phyloP scores from a whole-genome alignment of 2,329 filamentous ascomycete species.

The Lizonia empirigonia region DNA sequence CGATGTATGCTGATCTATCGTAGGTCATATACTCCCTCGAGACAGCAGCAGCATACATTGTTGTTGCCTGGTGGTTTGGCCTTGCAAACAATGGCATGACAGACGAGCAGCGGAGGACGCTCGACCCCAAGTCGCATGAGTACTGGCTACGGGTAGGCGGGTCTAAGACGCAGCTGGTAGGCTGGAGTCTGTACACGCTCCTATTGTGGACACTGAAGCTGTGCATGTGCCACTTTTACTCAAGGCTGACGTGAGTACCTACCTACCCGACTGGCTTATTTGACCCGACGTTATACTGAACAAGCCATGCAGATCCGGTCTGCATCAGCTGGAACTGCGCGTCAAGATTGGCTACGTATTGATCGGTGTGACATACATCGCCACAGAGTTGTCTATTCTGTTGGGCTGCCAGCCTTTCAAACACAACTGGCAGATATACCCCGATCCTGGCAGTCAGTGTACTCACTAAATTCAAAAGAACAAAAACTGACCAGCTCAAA shows the following conservation, averaged over 20 bases:
- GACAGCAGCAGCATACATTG: slow-evolving; percentile 56
- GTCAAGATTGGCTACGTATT: slow-evolving; percentile 59
- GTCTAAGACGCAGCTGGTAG: slow-evolving; percentile 59
- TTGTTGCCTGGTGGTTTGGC: slow-evolving; percentile 57
- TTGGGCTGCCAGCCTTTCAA: slow-evolving; percentile 60
- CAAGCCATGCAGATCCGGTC: slow-evolving; percentile 6
- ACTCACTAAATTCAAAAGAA: too few species aligned
- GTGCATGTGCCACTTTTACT: slow-evolving; percentile 63
- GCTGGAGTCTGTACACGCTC: slow-evolving; percentile 61
- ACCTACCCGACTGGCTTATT: not conserved
- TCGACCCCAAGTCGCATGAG: slow-evolving; percentile 55
- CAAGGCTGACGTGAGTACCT: slow-evolving; percentile 49
- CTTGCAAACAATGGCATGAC: slow-evolving; percentile 50
- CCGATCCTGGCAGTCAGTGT: slow-evolving; percentile 60
- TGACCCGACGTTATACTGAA: slow-evolving; percentile 6
- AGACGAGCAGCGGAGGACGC: slow-evolving; percentile 52
- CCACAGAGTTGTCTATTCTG: slow-evolving; percentile 57
- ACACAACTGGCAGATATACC: slow-evolving; percentile 65
- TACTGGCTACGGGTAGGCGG: slow-evolving; percentile 58
- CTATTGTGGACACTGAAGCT: slow-evolving; percentile 61
- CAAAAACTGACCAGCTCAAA: not conserved
- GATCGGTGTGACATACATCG: slow-evolving; percentile 57
- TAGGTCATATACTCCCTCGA: slow-evolving; percentile 60
- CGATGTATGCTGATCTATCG: not conserved
- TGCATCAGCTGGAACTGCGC: slow-evolving; percentile 17